Base-by-base conservation (phyloP, 2,329 filamentous ascomycete genomes). In the Gremmenia infestans region DNA sequence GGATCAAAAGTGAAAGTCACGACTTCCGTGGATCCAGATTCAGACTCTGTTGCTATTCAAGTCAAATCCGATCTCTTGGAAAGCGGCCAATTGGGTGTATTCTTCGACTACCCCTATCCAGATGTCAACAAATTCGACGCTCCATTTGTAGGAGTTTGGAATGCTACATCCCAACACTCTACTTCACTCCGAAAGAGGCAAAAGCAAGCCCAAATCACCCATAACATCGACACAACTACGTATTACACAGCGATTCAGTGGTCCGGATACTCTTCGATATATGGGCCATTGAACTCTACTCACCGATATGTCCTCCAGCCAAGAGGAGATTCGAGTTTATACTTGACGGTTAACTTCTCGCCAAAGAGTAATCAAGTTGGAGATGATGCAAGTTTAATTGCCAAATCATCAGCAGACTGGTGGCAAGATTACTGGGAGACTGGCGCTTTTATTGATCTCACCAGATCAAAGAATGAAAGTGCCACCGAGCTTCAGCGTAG, bases 101-200 rank as follows among this genome's bases (percentile, higher is more conserved):
- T 75, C 19, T 58, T 77, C 14, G 75, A 77, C 56, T 77, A 74
- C 50, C 73, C 74, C 0, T 77, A 75, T 43, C 67, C 67, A 2
- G 70, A 70, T 3, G 67, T 68, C n/a, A 74, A 74, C 57, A 77
- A 77, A 55, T 77, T 73, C 25, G 71, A 76, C 48, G 72, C 73
- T 11, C 65, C 65, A 25, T 77, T 75, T 35, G 73, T 71, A 0
- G 75, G 74, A 0, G 65, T 71, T n/a, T 66, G 73, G 25, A 69
- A 75, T 17, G 73, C 72, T 17, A 70, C 72, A 0, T 53, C 65
- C 5, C 72, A 73, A 28, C 75, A 77, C 52, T 72, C 68, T 0
- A 76, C 74, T 0, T 63, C 55, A 2, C 3, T 65, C 57, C 36
- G 53, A 52, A 46, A 54, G 45, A 53, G 43, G 1, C 48, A 51